Evolutionary conservation across 2,329 filamentous ascomycete species (phyloP).

Genomic region (Colletotrichum navitas): DNA sequence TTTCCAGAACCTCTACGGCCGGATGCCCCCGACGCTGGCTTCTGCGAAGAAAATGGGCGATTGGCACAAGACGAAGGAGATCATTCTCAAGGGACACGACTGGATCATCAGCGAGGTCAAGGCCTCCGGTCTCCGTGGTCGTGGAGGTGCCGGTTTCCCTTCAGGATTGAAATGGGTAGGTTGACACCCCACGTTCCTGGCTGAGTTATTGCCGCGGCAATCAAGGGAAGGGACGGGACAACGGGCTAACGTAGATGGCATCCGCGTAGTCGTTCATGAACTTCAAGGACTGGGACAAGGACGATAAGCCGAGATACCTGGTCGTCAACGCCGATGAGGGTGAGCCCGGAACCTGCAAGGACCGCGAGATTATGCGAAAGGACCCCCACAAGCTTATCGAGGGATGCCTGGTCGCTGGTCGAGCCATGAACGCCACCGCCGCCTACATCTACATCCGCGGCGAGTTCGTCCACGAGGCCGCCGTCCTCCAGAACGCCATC

Average conservation of each 20-base stretch:
- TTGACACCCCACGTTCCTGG: slow-evolving; percentile 34
- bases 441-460: slow-evolving; percentile 99
- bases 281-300: slow-evolving; percentile 99
- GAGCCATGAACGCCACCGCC: slow-evolving; percentile 98
- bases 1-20: slow-evolving; percentile 98
- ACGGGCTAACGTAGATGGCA: slow-evolving; percentile 24
- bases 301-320: slow-evolving; percentile 93
- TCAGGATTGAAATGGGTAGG: slow-evolving; percentile 99
- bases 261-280: slow-evolving; percentile 93
- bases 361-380: slow-evolving; percentile 99
- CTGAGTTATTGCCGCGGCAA: slow-evolving; percentile 25
- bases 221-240: slow-evolving; percentile 24
- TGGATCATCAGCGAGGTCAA: slow-evolving; percentile 99
- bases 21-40: slow-evolving; percentile 91
- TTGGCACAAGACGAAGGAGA: slow-evolving; percentile 99
- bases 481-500: slow-evolving; percentile 92
- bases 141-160: slow-evolving; percentile 97
- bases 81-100: slow-evolving; percentile 95
- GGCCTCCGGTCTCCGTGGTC: slow-evolving; percentile 92
- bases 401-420: slow-evolving; percentile 93
- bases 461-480: slow-evolving; percentile 97
- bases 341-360: slow-evolving; percentile 99
- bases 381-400: slow-evolving; percentile 99
- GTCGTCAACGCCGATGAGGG: slow-evolving; percentile 99
- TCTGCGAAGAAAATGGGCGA: slow-evolving; percentile 98